Conservation (phyloP, 2,329 filamentous ascomycete genomes). For the Sporothrix variecibatus region DNA sequence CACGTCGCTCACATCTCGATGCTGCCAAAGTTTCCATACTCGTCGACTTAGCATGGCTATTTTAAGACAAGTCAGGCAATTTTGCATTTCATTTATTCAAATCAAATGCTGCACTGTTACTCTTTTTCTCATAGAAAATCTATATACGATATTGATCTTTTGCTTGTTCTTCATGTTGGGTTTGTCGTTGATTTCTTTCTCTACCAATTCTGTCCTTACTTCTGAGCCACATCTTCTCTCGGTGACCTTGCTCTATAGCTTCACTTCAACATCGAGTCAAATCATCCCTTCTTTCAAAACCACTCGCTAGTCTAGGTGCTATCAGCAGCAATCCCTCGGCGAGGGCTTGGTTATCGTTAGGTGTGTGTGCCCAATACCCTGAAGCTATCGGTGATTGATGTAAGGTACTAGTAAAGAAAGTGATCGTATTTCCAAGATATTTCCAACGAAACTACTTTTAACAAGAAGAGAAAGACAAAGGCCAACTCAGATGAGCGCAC, state of each 20-base stretch:
- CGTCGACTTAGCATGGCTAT: not conserved
- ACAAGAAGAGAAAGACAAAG: not conserved
- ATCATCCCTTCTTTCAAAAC: not conserved
- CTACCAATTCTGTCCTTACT: too few species aligned
- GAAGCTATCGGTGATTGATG: not conserved
- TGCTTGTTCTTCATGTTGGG: too few species aligned
- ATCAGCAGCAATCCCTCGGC: not conserved
- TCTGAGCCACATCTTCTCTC: not conserved
- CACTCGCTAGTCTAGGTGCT: not conserved
- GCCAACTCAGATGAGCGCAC: not conserved
- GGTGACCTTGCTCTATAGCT: not conserved
- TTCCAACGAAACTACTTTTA: not conserved
- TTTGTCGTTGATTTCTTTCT: too few species aligned
- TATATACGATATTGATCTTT: too few species aligned
- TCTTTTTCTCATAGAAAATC: too few species aligned
- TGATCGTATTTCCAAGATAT: not conserved
- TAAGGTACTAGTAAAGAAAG: too few species aligned
- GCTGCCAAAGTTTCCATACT: not conserved
- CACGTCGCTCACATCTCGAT: not conserved
- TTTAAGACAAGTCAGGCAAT: not conserved
- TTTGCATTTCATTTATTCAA: not conserved
- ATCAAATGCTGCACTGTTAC: too few species aligned
- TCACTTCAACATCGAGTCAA: not conserved
- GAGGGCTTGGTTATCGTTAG: not conserved
- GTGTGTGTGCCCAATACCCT: not conserved